These are phyloP conservation scores for Geotrichum candidum DNA, from an alignment of 1,139 yeast genomes.

Conservation along the genomic window DNA sequence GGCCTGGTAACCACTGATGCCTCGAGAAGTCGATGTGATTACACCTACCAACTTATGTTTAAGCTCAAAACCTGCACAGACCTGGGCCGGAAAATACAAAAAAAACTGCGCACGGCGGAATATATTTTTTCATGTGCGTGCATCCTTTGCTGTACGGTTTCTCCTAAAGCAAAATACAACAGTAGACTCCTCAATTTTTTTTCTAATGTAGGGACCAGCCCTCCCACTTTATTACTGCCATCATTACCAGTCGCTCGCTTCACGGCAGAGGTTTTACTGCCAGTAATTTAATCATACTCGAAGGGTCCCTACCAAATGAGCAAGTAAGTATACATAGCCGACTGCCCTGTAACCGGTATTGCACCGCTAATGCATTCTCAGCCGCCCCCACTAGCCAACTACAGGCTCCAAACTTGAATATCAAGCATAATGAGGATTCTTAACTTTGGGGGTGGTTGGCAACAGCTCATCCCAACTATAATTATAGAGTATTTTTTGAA, in stretches of 20 bases:
- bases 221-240: background rate
- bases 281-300: too few relatives aligned
- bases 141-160: background rate
- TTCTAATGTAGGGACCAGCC: background rate
- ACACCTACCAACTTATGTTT: background rate
- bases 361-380: too few relatives aligned
- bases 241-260: background rate
- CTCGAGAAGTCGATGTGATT: background rate
- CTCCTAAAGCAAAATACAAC: too few relatives aligned
- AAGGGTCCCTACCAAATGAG: too few relatives aligned
- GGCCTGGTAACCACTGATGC: background rate
- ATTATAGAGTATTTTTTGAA: too few relatives aligned
- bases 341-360: too few relatives aligned
- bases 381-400: too few relatives aligned
- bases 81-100: background rate
- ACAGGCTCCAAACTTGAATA: too few relatives aligned
- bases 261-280: background rate
- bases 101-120: background rate
- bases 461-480: too few relatives aligned
- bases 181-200: background rate
- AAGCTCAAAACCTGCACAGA: background rate
- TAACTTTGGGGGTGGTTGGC: too few relatives aligned
- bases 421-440: too few relatives aligned
- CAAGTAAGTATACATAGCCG: too few relatives aligned
- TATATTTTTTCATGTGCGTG: background rate